These are phyloP conservation scores for Taphrina betulina DNA, from an alignment of 1,139 yeast species.

Conservation along the genomic window DNA sequence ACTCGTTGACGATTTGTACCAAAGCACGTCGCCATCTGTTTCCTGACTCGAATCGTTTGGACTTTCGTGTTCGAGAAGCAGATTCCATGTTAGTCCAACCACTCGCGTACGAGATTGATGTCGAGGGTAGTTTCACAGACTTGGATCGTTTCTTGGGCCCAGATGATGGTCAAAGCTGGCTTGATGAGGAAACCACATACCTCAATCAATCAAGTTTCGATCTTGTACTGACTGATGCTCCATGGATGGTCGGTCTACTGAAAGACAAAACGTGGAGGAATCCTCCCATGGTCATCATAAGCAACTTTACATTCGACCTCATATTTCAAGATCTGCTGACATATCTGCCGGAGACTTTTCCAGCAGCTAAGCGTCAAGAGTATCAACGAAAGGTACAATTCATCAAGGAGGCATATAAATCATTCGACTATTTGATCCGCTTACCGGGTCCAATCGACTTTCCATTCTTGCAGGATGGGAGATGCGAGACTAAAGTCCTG, in stretches of 20 bases:
- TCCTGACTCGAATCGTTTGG: slow-evolving; percentile 7
- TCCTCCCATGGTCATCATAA: background rate
- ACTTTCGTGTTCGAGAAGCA: slow-evolving; percentile 3
- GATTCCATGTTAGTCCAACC: slow-evolving; percentile 21
- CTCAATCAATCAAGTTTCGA: background rate
- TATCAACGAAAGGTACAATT: background rate
- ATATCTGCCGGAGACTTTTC: background rate
- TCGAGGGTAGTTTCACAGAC: background rate
- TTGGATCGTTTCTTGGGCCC: background rate
- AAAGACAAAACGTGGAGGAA: background rate
- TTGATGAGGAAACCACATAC: background rate
- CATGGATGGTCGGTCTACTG: slow-evolving; percentile 10
- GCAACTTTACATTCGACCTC: slow-evolving; percentile 22
- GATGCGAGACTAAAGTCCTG: background rate
- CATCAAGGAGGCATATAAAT: background rate
- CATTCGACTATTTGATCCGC: background rate
- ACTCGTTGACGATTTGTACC: background rate
- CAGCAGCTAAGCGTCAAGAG: background rate
- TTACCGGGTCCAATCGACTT: slow-evolving; percentile 25
- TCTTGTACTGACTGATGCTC: slow-evolving; percentile 11
- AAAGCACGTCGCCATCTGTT: slow-evolving; percentile 20
- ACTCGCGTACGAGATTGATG: slow-evolving; percentile 14
- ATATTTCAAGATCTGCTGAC: slow-evolving; percentile 6
- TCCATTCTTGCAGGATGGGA: slow-evolving; percentile 11
- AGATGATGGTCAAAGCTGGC: background rate